These are phyloP conservation scores for Cryomyces minteri DNA, from an alignment of 495 filamentous ascomycete genomes.

Conservation along the genomic window DNA sequence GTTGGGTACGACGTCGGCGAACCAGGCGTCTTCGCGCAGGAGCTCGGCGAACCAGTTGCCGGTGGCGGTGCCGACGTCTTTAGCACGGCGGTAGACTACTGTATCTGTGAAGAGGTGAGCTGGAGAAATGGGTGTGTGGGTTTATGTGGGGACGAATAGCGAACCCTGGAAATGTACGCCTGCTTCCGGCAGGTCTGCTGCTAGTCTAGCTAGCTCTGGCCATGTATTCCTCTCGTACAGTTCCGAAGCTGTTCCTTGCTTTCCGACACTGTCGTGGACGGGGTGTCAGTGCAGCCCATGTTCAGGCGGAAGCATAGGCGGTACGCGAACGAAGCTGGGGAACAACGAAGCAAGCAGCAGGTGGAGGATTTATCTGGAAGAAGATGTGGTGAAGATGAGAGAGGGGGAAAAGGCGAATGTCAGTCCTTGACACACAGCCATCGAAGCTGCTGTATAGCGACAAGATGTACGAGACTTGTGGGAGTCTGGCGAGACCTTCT, in stretches of 20 bases:
- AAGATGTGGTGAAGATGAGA: too few relatives aligned
- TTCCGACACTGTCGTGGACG: conserved; percentile 32
- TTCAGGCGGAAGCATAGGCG: too few relatives aligned
- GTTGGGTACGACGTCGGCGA: conserved; percentile 53
- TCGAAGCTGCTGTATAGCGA: too few relatives aligned
- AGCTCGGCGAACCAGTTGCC: conserved; percentile 42
- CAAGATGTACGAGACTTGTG: too few relatives aligned
- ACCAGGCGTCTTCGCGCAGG: conserved; percentile 61
- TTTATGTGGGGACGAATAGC: too few relatives aligned
- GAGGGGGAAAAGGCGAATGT: too few relatives aligned
- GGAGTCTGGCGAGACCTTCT: too few relatives aligned
- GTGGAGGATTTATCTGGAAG: too few relatives aligned
- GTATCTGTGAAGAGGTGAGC: conserved; percentile 22
- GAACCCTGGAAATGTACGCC: conserved; percentile 75
- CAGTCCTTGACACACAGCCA: too few relatives aligned
- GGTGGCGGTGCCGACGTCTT: conserved; percentile 32
- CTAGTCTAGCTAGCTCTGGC: conserved; percentile 23
- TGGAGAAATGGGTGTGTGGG: background rate
- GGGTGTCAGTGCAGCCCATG: too few relatives aligned
- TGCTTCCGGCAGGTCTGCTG: conserved; percentile 59
- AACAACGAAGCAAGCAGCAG: too few relatives aligned
- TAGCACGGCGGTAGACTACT: conserved; percentile 42
- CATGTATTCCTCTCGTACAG: conserved; percentile 29
- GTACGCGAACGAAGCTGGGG: too few relatives aligned
- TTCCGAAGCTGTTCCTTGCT: conserved; percentile 29